Conservation (phyloP, 2,329 filamentous ascomycete genomes). For the Aspergillus clavatus region DNA sequence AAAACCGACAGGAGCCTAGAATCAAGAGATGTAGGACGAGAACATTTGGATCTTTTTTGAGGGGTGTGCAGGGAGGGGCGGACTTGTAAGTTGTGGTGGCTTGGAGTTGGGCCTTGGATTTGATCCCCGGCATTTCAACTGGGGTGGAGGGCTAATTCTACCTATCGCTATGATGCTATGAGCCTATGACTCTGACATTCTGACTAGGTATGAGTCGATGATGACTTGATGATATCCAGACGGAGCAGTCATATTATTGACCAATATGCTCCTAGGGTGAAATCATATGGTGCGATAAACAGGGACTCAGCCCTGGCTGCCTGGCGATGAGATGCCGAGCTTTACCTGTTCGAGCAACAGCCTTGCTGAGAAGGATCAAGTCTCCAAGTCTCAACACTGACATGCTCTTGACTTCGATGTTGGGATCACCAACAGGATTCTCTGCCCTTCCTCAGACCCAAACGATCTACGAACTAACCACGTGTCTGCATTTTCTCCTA, state of each 20-base stretch:
- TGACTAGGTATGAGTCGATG: neutral
- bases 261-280: no score
- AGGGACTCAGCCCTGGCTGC: neutral
- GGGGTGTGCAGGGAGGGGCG: neutral
- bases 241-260: no score
- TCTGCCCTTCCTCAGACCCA: neutral
- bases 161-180: neutral
- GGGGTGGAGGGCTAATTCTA: no score
- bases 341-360: neutral
- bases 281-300: neutral
- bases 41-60: no score
- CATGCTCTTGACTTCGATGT: no score
- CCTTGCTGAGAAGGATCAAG: neutral
- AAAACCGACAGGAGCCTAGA: neutral
- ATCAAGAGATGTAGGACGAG: no score
- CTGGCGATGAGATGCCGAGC: neutral
- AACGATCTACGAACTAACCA: neutral
- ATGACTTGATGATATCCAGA: no score
- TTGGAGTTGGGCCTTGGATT: neutral
- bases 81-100: neutral
- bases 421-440: neutral
- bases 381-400: no score
- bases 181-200: neutral
- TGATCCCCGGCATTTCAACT: neutral
- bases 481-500: neutral